Evolutionary conservation across 2,329 filamentous ascomycete genomes (phyloP).

Genomic region (Arthrobotrys iridis): DNA sequence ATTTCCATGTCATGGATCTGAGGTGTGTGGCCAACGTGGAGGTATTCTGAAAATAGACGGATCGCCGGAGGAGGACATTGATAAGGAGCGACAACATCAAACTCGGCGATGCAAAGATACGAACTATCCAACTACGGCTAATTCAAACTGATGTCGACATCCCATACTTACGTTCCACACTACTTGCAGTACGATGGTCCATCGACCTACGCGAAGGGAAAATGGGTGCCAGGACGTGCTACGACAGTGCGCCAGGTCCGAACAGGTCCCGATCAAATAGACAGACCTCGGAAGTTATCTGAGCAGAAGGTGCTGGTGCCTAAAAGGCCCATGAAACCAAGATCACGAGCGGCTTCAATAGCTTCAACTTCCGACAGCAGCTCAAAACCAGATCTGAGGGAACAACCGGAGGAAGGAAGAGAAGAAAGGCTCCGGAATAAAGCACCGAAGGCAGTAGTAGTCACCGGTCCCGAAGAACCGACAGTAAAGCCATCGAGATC

Average conservation of each 20-base stretch:
- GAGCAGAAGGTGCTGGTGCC: neutral
- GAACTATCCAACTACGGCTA: neutral
- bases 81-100: neutral
- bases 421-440: neutral
- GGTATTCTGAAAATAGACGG: neutral
- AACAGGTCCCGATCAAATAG: neutral
- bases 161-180: neutral
- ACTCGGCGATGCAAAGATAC: neutral
- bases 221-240: constrained; percentile 9
- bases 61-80: neutral
- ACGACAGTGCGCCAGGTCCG: neutral
- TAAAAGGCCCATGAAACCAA: neutral
- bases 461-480: neutral
- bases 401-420: neutral
- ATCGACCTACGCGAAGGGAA: constrained; percentile 10
- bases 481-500: neutral
- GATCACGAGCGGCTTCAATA: neutral
- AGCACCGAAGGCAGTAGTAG: neutral
- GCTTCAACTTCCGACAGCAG: neutral
- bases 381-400: neutral
- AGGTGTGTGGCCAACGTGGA: neutral
- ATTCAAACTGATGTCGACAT: constrained; percentile 18
- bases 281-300: neutral
- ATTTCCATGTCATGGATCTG: neutral
- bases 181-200: constrained; percentile 4